Percentiles rank a stretch among this genome's conserved stretches.
phyloP scores from a whole-genome alignment of 176 grass and related monocot genomes.

The Canna indica region DNA sequence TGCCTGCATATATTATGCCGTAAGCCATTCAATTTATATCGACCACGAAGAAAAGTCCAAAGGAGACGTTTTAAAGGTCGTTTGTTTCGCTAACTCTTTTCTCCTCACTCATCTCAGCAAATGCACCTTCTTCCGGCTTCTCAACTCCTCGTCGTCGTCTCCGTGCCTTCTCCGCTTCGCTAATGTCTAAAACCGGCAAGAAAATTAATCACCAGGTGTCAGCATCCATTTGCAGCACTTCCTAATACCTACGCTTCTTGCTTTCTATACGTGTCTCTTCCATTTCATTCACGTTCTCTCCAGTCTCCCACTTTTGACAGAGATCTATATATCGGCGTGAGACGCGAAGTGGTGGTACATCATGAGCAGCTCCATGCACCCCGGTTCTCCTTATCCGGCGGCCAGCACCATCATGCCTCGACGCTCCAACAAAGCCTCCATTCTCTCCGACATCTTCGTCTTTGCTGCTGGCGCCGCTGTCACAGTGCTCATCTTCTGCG shows the following conservation, averaged over 20 bases:
- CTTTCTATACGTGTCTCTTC: neutral
- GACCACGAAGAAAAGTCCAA: too few relatives aligned
- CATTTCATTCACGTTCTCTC: neutral
- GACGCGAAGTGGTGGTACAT: neutral
- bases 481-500: conserved; percentile 32
- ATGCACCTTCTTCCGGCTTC: neutral
- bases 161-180: neutral
- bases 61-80: too few relatives aligned
- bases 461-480: conserved; percentile 45
- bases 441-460: conserved; percentile 38
- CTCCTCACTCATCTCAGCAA: too few relatives aligned
- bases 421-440: conserved; percentile 18
- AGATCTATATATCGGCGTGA: neutral
- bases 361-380: neutral
- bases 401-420: neutral
- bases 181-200: neutral
- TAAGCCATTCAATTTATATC: too few relatives aligned
- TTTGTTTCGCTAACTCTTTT: too few relatives aligned
- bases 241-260: too few relatives aligned
- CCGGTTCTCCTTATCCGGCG: neutral
- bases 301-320: neutral
- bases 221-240: too few relatives aligned
- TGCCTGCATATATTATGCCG: too few relatives aligned
- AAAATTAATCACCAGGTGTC: neutral
- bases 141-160: neutral